These are phyloP conservation scores for Nothophaeocryptopus gaeumannii DNA, from an alignment of 2,329 filamentous ascomycete species.

Conservation along the genomic window DNA sequence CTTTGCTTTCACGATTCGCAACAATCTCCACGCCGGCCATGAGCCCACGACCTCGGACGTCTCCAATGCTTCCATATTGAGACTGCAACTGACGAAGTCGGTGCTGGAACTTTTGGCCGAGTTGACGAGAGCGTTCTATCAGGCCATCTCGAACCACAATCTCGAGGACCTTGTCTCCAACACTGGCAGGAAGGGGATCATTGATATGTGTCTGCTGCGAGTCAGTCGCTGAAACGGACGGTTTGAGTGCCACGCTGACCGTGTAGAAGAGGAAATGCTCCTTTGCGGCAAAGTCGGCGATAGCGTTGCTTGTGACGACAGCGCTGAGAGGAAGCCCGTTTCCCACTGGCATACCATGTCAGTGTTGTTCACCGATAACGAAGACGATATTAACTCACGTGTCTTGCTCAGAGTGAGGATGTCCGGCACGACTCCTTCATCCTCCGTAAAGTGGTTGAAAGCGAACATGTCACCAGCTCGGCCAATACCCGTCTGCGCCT, in stretches of 20 bases:
- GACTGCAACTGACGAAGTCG: conserved; percentile 23
- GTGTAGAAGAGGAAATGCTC: conserved; percentile 31
- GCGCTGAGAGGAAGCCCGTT: conserved; percentile 32
- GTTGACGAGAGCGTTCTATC: conserved; percentile 16
- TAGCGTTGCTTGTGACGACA: conserved; percentile 27
- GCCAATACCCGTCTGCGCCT: conserved; percentile 59
- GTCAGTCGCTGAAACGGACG: background rate
- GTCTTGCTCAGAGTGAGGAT: conserved; percentile 43
- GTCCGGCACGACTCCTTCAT: conserved; percentile 49
- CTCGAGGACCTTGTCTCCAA: conserved; percentile 33
- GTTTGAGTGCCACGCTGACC: background rate
- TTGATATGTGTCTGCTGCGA: conserved; percentile 29
- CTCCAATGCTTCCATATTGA: conserved; percentile 33
- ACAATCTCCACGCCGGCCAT: conserved; percentile 35
- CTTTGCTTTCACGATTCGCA: conserved; percentile 25
- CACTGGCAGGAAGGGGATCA: conserved; percentile 31
- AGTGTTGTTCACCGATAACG: background rate
- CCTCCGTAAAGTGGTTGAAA: conserved; percentile 45
- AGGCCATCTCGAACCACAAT: conserved; percentile 32
- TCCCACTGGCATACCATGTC: conserved; percentile 18
- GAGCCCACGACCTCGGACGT: conserved; percentile 32
- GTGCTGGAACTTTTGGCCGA: conserved; percentile 25
- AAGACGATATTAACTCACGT: conserved; percentile 8
- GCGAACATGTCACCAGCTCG: conserved; percentile 58
- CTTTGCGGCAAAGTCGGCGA: conserved; percentile 24